These are phyloP conservation scores for Dianthus caryophyllus DNA, from an alignment of 148 eudicot species.

Conservation along the genomic window DNA sequence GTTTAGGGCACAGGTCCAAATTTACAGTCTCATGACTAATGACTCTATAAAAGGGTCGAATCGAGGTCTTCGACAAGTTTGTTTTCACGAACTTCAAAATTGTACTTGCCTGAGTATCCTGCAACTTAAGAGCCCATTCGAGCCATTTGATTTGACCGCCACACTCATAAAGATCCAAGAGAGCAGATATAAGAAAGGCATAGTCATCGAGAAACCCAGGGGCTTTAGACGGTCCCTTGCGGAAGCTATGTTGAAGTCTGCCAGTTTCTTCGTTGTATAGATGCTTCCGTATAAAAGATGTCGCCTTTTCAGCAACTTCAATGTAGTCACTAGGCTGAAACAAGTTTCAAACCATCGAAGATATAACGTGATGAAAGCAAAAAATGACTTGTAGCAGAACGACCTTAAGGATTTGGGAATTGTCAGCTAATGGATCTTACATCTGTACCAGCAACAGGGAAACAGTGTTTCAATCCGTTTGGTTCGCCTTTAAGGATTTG, in stretches of 20 bases:
- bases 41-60: no score
- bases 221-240: slow-evolving; percentile 91
- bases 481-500: slow-evolving; percentile 70
- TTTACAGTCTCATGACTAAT: no score
- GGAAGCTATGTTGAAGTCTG: slow-evolving; percentile 81
- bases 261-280: slow-evolving; percentile 49
- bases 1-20: no score
- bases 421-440: slow-evolving; percentile 37
- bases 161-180: slow-evolving; percentile 74
- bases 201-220: slow-evolving; percentile 94
- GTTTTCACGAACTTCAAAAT: neutral
- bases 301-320: slow-evolving; percentile 80
- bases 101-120: slow-evolving; percentile 71
- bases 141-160: slow-evolving; percentile 74
- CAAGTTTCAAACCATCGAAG: neutral
- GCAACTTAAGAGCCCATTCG: slow-evolving; percentile 78
- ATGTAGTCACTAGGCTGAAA: slow-evolving; percentile 68
- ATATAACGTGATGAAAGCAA: neutral
- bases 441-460: slow-evolving; percentile 66
- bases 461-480: slow-evolving; percentile 49
- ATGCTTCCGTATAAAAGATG: slow-evolving; percentile 54
- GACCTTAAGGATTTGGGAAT: no score
- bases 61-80: no score
- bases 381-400: neutral
- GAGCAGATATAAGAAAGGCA: slow-evolving; percentile 78